Base-by-base conservation (phyloP, 2,329 filamentous ascomycete genomes). In the Colletotrichum graminicola region DNA sequence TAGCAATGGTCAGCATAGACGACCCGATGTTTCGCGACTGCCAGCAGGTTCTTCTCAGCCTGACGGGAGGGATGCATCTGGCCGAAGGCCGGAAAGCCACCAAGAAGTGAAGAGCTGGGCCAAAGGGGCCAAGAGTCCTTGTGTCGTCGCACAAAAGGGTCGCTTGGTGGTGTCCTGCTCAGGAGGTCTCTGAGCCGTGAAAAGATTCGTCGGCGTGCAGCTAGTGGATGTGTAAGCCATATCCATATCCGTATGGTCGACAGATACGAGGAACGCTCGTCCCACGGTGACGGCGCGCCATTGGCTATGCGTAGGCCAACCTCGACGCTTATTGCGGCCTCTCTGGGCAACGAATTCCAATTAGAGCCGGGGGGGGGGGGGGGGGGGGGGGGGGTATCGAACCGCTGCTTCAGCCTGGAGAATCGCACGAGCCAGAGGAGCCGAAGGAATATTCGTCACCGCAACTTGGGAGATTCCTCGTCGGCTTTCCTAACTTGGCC, bases 401-500 rank as follows among this genome's bases (percentile, higher is more conserved):
- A 16, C 6, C 36, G 21, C 11, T 39, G 54, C 34, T 34, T 32
- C 8, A 49, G 29, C 62, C 26, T 21, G 47, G 41, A 55, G 6
- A 32, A 14, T 32, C 4, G 14, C 34, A 32, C 3, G 10, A 26
- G 23, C 26, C 18, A 23, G 7, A 23, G 51, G n/a, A 12, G n/a
- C 41, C 45, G 23, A 14, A 21, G 23, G 23, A 14, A 41, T 11
- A 18, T n/a, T 62, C 49, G 26, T 39, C 29, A 6, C 21, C 26
- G 14, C 49, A 18, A 23, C n/a, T 41, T 10, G 36, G 47, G 23
- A 32, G 29, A 36, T 23, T 36, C 16, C 16, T 51, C 16, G 47
- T 23, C 65, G 65, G 59, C 51, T 68, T 63, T 47, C 68, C 59
- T 45, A 29, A 39, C 45, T 64, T 34, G 54, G 54, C 10, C 14